These are phyloP conservation scores for Evansstolkia leycettana DNA, from an alignment of 495 filamentous ascomycete genomes.

Conservation along the genomic window DNA sequence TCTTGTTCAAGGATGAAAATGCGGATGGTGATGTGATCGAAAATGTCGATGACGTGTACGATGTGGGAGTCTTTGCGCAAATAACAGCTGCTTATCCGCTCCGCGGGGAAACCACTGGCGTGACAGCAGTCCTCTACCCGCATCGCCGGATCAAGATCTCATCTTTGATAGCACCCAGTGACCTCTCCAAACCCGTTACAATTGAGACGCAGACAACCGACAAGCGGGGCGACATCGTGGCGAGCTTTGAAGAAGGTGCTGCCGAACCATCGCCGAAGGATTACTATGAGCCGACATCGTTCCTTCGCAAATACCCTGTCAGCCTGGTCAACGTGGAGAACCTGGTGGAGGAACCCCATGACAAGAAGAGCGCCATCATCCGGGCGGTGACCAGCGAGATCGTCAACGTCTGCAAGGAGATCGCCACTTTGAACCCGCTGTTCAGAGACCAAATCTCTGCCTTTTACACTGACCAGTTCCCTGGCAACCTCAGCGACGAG, in stretches of 20 bases:
- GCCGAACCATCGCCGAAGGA: conserved; percentile 32
- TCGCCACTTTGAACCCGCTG: conserved; percentile 83
- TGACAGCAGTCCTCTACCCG: conserved; percentile 90
- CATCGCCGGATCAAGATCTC: conserved; percentile 90
- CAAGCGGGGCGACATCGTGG: conserved; percentile 86
- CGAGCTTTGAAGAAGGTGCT: conserved; percentile 81
- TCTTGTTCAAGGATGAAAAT: conserved; percentile 92
- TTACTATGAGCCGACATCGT: conserved; percentile 79
- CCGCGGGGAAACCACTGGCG: conserved; percentile 59
- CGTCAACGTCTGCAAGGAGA: conserved; percentile 95
- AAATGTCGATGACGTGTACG: conserved; percentile 77
- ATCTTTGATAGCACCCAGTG: conserved; percentile 56
- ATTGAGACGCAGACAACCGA: conserved; percentile 49
- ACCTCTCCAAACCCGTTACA: conserved; percentile 23
- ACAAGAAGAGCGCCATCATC: conserved; percentile 76
- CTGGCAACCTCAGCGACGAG: conserved; percentile 88
- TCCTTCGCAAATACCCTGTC: conserved; percentile 80
- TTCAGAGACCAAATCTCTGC: conserved; percentile 97
- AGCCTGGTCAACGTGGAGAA: conserved; percentile 94
- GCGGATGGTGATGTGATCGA: conserved; percentile 86
- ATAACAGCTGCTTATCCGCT: conserved; percentile 91
- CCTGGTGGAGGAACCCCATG: conserved; percentile 71
- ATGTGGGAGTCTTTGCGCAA: conserved; percentile 94
- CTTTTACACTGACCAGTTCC: conserved; percentile 89
- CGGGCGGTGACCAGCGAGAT: conserved; percentile 92